phyloP scores from a whole-genome alignment of 2,329 filamentous ascomycete genomes.

The Talaromyces sp. region DNA sequence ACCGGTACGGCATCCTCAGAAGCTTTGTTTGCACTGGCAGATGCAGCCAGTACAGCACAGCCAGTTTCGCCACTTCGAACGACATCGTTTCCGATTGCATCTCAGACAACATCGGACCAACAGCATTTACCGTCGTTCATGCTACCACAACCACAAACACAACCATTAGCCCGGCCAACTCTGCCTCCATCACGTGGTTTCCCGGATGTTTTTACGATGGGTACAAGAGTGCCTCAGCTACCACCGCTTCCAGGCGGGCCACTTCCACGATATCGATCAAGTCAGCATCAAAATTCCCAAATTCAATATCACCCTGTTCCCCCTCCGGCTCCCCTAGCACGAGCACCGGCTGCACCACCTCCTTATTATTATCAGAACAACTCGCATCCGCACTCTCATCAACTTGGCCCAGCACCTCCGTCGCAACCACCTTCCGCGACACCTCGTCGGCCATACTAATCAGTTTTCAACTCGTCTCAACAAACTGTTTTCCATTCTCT shows the following conservation, averaged over 20 bases:
- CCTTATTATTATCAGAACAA: constrained; percentile 5
- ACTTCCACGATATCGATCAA: constrained; percentile 17
- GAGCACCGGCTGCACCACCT: neutral
- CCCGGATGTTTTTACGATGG: constrained; percentile 35
- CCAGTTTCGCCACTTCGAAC: constrained; percentile 30
- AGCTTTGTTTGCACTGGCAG: constrained; percentile 34
- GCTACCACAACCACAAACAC: constrained; percentile 24
- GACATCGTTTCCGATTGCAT: neutral
- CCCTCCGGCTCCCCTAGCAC: constrained; percentile 8
- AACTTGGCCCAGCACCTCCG: neutral
- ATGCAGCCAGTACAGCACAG: constrained; percentile 22
- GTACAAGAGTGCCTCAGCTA: constrained; percentile 32
- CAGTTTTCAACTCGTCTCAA: neutral
- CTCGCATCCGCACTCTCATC: neutral
- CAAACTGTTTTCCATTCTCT: neutral
- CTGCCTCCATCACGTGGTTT: constrained; percentile 32
- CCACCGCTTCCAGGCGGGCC: constrained; percentile 34
- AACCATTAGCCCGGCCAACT: constrained; percentile 27
- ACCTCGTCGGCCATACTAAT: neutral
- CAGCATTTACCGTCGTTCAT: constrained; percentile 29
- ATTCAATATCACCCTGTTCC: constrained; percentile 21
- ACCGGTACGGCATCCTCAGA: constrained; percentile 17
- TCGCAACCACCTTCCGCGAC: neutral
- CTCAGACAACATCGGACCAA: constrained; percentile 6
- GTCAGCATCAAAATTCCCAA: neutral